Evolutionary conservation across 768 basidiomycete genomes (phyloP).

Genomic region (Boletus huronensis): DNA sequence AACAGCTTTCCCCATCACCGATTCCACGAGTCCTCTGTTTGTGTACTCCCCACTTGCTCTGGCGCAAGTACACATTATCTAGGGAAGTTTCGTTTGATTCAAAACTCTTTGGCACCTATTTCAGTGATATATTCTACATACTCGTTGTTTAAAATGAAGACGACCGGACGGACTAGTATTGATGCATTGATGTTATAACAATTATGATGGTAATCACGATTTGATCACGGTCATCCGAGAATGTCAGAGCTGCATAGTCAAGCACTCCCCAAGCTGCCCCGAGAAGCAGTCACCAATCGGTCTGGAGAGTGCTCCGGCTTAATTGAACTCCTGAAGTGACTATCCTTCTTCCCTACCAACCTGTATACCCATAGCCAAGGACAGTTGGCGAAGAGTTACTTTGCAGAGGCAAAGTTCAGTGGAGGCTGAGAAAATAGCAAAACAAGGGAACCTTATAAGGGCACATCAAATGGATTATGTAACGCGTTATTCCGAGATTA

Average conservation of each 20-base stretch:
- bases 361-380: conserved; percentile 52
- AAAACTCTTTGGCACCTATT: background rate
- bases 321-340: conserved; percentile 53
- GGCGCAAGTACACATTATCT: background rate
- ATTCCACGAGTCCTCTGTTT: background rate
- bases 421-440: conserved; percentile 12
- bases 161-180: background rate
- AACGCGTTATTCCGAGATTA: too few relatives aligned
- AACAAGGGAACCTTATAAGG: background rate
- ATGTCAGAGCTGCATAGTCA: conserved; percentile 76
- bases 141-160: background rate
- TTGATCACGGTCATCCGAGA: background rate
- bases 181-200: background rate
- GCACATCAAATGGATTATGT: too few relatives aligned
- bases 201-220: too few relatives aligned
- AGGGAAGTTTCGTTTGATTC: background rate
- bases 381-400: conserved; percentile 54
- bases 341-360: conserved; percentile 42
- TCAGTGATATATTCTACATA: background rate
- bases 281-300: conserved; percentile 33
- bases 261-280: conserved; percentile 52
- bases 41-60: background rate
- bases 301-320: conserved; percentile 72
- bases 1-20: background rate
- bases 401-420: conserved; percentile 31